Evolutionary conservation across 192 early-diverging fungal genomes (phyloP), one percentile per base, ranked within the genome.

Genomic region (Phycomyces blakesleeanus): DNA sequence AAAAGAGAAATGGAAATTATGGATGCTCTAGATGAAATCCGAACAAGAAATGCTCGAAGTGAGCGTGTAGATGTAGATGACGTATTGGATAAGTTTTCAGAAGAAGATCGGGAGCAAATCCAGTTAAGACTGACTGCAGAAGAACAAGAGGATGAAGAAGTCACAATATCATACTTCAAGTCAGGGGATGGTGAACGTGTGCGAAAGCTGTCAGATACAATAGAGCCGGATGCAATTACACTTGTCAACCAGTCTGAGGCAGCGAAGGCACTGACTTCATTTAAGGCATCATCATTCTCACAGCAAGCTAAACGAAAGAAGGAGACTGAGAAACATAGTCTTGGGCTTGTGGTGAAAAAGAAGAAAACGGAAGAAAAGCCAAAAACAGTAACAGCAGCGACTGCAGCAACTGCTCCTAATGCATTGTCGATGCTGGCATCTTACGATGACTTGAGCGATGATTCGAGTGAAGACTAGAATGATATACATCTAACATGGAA

Each of bases 1-100:
- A 94, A 96, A 58, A 70, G 93, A 10, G 97, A 99, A 61, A 97
- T 99, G 94, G 97, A 99, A 56, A 91, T 96, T 56, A 77, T 99
- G 64, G 96, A 99, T 71, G 93, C 92, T 0, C 65, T 99, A 64
- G 97, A 98, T 63, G 96, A 99, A 69, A 90, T 99, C 40, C 78
- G 92, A 7, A 90, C 93, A 24, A 74, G 82, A 55, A 99, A 97
- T 66, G 93, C 96, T 0, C 69, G 78, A 22, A 87, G 76, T 24
- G 97, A 97, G 61, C 74, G 94, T 14, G 78, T 94, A 11, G 85
- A 86, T 59, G 73, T 79, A 0, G 88, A 90, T 49, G 76, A 69
- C 8, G 65, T 93, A 9, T 61, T 94, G 21, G 83, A 87, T 15
- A 63, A 74, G 44, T 52, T 80, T 1, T 55, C 72, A 22, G 76